phyloP scores from a whole-genome alignment of 208 protist species.

The Angomonas deanei region DNA sequence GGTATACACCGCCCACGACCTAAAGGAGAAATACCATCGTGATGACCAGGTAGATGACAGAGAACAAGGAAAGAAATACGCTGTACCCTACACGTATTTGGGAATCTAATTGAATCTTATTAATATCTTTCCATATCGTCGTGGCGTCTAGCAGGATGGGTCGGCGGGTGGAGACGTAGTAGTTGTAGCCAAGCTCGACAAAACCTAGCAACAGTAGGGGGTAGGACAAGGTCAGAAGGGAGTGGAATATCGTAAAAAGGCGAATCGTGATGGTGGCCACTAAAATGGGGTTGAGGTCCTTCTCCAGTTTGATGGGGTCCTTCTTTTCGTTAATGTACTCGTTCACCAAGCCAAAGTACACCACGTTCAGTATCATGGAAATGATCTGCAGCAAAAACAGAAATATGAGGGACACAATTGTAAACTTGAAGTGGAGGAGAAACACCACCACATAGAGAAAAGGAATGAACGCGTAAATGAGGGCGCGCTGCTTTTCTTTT shows the following conservation, averaged over 20 bases:
- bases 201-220: conserved; percentile 21
- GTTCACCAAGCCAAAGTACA: conserved; percentile 31
- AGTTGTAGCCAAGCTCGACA: conserved; percentile 55
- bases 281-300: conserved; percentile 43
- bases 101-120: conserved; percentile 23
- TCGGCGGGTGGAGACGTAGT: conserved; percentile 25
- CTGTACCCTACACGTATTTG: conserved; percentile 38
- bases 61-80: conserved; percentile 22
- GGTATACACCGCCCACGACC: not conserved
- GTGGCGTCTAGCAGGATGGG: conserved; percentile 60
- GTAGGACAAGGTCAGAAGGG: conserved; percentile 28
- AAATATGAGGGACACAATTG: conserved; percentile 31
- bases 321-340: conserved; percentile 49
- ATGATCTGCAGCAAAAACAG: conserved; percentile 50
- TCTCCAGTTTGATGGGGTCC: conserved; percentile 57
- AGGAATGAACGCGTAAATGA: conserved; percentile 54
- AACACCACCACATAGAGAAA: conserved; percentile 42
- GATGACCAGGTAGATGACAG: conserved; percentile 20
- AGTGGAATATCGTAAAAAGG: conserved; percentile 41
- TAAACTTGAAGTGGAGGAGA: conserved; percentile 22
- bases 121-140: conserved; percentile 59
- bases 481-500: conserved; percentile 22
- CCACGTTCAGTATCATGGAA: conserved; percentile 29
- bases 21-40: not conserved
- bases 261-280: conserved; percentile 46